phyloP scores from a whole-genome alignment of 352 stramenopile genomes.

The Thalassiosira mediterranea region DNA sequence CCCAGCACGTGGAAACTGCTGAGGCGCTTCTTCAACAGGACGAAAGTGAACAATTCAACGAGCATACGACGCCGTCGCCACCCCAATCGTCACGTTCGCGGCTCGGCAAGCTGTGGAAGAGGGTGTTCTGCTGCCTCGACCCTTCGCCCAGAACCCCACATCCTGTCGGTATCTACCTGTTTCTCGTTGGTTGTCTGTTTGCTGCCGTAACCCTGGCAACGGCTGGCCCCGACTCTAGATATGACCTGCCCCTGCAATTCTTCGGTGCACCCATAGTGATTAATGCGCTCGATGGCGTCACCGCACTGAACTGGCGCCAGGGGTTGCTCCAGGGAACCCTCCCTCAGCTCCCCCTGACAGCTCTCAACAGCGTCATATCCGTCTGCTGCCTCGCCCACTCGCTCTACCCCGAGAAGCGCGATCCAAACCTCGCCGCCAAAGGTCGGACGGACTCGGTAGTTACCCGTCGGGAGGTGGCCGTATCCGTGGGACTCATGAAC shows the following conservation, averaged over 20 bases:
- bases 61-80: not conserved
- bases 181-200: slow-evolving; percentile 58
- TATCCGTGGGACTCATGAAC: slow-evolving; percentile 86
- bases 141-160: slow-evolving; percentile 40
- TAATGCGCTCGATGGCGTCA: slow-evolving; percentile 57
- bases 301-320: slow-evolving; percentile 59
- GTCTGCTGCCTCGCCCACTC: slow-evolving; percentile 88
- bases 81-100: not conserved
- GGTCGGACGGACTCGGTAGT: slow-evolving; percentile 53
- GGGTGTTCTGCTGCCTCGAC: slow-evolving; percentile 41
- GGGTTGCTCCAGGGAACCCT: slow-evolving; percentile 89
- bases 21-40: not conserved
- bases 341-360: slow-evolving; percentile 90
- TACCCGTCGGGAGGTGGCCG: slow-evolving; percentile 58
- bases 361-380: slow-evolving; percentile 91
- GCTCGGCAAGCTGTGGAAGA: slow-evolving; percentile 17
- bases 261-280: slow-evolving; percentile 57
- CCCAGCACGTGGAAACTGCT: slow-evolving; percentile 12
- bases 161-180: slow-evolving; percentile 74
- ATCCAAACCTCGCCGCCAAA: slow-evolving; percentile 8
- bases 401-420: slow-evolving; percentile 86
- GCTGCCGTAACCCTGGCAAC: slow-evolving; percentile 49
- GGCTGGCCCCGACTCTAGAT: slow-evolving; percentile 32
- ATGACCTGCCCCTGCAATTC: slow-evolving; percentile 55
- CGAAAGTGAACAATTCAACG: not conserved